These are phyloP conservation scores for Tetragonia tetragonoides DNA, from an alignment of 148 eudicot species.

Conservation along the genomic window DNA sequence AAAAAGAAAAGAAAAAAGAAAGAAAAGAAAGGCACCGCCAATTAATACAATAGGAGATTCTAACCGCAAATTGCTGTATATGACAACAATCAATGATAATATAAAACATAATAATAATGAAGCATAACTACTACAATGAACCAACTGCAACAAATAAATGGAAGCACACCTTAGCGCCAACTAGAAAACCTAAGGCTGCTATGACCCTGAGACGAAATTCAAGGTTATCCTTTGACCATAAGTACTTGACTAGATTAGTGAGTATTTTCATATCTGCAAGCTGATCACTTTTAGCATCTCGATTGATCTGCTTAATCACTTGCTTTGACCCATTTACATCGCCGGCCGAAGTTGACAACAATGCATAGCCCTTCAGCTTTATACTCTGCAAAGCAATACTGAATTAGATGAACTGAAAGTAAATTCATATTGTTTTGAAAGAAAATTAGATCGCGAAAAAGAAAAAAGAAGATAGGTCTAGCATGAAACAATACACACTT, in stretches of 20 bases:
- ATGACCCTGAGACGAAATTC: constrained; percentile 85
- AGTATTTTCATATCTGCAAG: constrained; percentile 63
- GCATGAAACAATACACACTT: neutral
- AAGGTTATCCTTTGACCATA: constrained; percentile 81
- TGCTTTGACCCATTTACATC: constrained; percentile 43
- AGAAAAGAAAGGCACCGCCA: constrained; percentile 9
- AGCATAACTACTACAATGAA: neutral
- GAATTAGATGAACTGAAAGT: neutral
- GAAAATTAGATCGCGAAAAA: neutral
- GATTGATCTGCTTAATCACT: constrained; percentile 34
- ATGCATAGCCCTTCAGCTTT: constrained; percentile 48
- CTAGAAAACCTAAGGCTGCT: constrained; percentile 73
- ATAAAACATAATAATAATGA: neutral
- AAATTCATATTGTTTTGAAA: neutral
- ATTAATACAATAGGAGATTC: neutral
- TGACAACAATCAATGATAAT: neutral
- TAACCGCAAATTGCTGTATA: neutral
- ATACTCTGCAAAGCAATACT: constrained; percentile 40
- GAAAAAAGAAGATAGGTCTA: too few species aligned
- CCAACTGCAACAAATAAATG: neutral
- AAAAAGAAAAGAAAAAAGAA: constrained; percentile 7
- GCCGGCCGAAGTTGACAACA: constrained; percentile 49
- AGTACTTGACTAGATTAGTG: constrained; percentile 59
- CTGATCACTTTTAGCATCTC: constrained; percentile 39
- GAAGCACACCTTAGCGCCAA: constrained; percentile 78